phyloP scores from a whole-genome alignment of 495 filamentous ascomycete species.

The Daldinia vernicosa region DNA sequence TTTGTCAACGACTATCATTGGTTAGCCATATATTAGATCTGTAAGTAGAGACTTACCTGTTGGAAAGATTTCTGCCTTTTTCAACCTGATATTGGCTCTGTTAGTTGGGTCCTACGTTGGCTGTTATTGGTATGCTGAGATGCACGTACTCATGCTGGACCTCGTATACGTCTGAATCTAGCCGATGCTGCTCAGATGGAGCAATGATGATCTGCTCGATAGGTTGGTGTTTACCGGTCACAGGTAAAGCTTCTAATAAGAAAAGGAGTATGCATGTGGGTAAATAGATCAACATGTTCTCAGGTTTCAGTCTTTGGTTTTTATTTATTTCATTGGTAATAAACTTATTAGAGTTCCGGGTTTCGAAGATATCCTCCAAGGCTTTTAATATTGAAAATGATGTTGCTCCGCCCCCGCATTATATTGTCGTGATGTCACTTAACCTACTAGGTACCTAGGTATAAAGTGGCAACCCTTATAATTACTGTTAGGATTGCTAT shows the following conservation, averaged over 20 bases:
- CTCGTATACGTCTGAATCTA: slow-evolving; percentile 21
- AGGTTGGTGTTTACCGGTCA: slow-evolving; percentile 1
- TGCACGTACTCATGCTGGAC: slow-evolving; percentile 30
- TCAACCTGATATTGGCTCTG: slow-evolving; percentile 52
- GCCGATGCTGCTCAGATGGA: neutral
- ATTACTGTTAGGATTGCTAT: neutral
- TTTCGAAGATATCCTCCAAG: neutral
- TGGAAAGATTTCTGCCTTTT: slow-evolving; percentile 69
- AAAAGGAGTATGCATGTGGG: slow-evolving; percentile 4
- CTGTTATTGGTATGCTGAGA: neutral
- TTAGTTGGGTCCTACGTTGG: neutral
- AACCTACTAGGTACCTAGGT: neutral
- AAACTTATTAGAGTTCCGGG: neutral
- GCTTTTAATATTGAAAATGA: neutral
- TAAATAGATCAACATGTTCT: neutral
- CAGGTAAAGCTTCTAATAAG: slow-evolving; percentile 1
- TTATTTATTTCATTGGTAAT: neutral
- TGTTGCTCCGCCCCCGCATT: slow-evolving; percentile 24
- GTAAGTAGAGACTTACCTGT: slow-evolving; percentile 51
- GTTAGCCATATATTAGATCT: neutral
- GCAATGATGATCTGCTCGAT: slow-evolving; percentile 13
- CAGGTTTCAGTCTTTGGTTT: neutral
- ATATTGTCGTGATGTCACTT: slow-evolving; percentile 37
- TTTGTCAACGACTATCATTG: slow-evolving; percentile 65
- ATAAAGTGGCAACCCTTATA: slow-evolving; percentile 7